Base-by-base conservation (phyloP, 2,329 filamentous ascomycete species). In the Penicillium sp. region DNA sequence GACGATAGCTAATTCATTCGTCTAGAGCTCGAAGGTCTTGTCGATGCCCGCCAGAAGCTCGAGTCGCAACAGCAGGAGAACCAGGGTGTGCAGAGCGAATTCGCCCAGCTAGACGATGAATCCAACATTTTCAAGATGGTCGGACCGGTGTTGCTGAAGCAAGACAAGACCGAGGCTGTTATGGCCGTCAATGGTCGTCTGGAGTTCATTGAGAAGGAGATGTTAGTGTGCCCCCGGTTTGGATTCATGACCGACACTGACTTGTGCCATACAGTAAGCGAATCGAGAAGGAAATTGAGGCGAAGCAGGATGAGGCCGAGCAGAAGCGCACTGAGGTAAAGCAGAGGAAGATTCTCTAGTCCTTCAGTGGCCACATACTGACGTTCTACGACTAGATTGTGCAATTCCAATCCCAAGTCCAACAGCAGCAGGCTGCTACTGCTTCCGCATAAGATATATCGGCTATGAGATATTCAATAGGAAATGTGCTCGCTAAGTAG, bases 61-160 rank as follows among this genome's bases (percentile, higher is more conserved):
- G 93, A 97, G 74, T 79, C 92, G 7, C 95, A 99, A 76, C 90
- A 90, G 74, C 91, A 96, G 71, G 95, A 99, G 75, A 99, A 98
- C 72, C 79, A 88, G 49, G 88, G 89, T 16, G 95, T 99, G 10
- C 87, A 96, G 74, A 89, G 91, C 88, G 93, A 98, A 76, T 98
- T 98, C 74, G 82, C 86, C 42, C 83, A 84, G 53, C 82, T 98
- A 58, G 85, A 88, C 67, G 88, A 93, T 37, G 89, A 89, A 66
- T 90, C 96, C 69, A 91, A 87, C 62, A 96, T 99, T 75, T 99
- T 96, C 85, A 99, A 98, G 78, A 86, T 97, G 43, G 87, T 96
- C 47, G 95, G 95, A 0, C 95, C 95, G 0, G 91, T 98, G 7
- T 80, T 99, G 37, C 77, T 99, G 69, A 97, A 98, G 82, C 95